phyloP scores from a whole-genome alignment of 176 grass and related monocot species.

The Metroxylon sagu region DNA sequence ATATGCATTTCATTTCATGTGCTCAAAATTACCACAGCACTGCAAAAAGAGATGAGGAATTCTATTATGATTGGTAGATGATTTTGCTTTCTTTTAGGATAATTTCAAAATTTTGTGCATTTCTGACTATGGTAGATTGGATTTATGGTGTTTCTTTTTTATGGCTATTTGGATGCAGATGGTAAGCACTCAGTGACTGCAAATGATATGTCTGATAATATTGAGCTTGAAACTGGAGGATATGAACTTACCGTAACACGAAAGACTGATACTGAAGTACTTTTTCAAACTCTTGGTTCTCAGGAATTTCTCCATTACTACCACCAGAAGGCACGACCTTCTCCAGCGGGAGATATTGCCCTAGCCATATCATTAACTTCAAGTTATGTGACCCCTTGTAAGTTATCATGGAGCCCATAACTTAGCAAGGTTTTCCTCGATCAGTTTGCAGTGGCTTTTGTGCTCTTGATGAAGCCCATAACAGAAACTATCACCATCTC shows the following conservation, averaged over 20 bases:
- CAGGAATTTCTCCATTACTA: constrained; percentile 75
- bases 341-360: constrained; percentile 45
- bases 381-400: constrained; percentile 30
- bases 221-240: constrained; percentile 74
- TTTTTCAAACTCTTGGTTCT: constrained; percentile 53
- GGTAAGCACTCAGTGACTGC: constrained; percentile 60
- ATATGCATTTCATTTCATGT: too few relatives aligned
- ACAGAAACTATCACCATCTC: too few relatives aligned
- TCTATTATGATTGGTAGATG: too few relatives aligned
- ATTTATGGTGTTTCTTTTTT: not conserved
- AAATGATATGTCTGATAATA: constrained; percentile 28
- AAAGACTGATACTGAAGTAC: constrained; percentile 48
- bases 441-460: too few relatives aligned
- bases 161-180: constrained; percentile 68
- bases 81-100: too few relatives aligned
- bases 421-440: too few relatives aligned
- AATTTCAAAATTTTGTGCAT: too few relatives aligned
- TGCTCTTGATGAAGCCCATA: too few relatives aligned
- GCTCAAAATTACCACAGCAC: too few relatives aligned
- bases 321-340: constrained; percentile 74
- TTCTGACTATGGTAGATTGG: too few relatives aligned
- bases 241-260: constrained; percentile 64
- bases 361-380: constrained; percentile 62
- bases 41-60: too few relatives aligned
- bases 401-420: not conserved